phyloP scores from a whole-genome alignment of 139 green algal genomes.

The Limnomonas spitsbergensis region DNA sequence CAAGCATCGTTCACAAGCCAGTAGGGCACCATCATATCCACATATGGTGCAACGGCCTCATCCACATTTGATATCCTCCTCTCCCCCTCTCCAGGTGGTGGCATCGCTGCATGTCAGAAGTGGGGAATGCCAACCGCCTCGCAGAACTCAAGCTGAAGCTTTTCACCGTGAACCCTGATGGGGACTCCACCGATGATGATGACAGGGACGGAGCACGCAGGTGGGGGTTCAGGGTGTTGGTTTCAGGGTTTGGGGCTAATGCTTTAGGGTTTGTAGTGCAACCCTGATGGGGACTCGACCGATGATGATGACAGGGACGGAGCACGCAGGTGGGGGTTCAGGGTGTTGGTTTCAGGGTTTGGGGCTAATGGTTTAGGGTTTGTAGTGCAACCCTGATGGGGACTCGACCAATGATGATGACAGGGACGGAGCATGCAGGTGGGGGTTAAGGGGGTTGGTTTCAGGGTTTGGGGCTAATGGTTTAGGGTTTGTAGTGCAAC shows the following conservation, averaged over 20 bases:
- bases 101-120: conserved; percentile 42
- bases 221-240: no score
- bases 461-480: conserved; percentile 35
- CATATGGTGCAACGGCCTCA: no score
- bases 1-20: no score
- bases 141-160: conserved; percentile 32
- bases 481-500: conserved; percentile 26
- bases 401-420: not conserved
- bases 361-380: conserved; percentile 34
- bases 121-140: conserved; percentile 46
- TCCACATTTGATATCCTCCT: no score
- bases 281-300: conserved; percentile 5
- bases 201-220: no score
- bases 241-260: no score
- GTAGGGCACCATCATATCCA: no score
- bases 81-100: conserved; percentile 30
- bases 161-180: conserved; percentile 23
- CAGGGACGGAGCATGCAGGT: no score
- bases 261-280: conserved; percentile 25
- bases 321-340: no score
- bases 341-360: no score
- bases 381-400: conserved; percentile 13
- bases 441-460: no score
- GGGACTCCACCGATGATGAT: not conserved
- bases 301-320: not conserved